Evolutionary conservation across 2,329 filamentous ascomycete species (phyloP), one percentile per base, ranked within the genome.

Genomic region (Epichloe coenophiala): DNA sequence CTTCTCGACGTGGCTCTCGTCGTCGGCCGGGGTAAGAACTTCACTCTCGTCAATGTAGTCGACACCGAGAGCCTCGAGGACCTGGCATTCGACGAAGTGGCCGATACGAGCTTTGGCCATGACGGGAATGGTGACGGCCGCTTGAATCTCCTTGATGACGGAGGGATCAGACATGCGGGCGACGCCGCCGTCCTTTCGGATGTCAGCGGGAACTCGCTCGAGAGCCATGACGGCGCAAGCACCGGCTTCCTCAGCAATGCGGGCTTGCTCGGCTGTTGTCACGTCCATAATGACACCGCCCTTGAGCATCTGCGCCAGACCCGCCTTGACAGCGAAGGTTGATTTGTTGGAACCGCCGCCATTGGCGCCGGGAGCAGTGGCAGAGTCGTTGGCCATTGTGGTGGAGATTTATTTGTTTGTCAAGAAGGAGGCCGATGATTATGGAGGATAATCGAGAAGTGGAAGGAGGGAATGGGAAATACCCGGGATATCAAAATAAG

Each of bases 211-310:
- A 47, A 97, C 93, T 57, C 93, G 86, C 78, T 97, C 93, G 55
- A 98, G 84, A 39, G 93, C 93, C 93, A 98, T 98, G 73, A 98
- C 93, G 64, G 93, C 93, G 59, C 83, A 86, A 55, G 93, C 93
- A 55, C 93, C 93, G 54, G 93, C 90, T 68, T 97, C 90, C 71
- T 98, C 93, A 65, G 93, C 93, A 66, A 98, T 96, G 71, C 88
- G 88, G 55, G 93, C 90, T 75, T 95, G 90, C 64, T 88, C 86
- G 27, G 89, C 87, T 67, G 91, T 88, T 56, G 94, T 88, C 52
- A 97, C 93, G 70, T 98, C 93, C 93, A 98, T 98, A 71, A 98
- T 98, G 58, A 98, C 93, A 62, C 93, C 93, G 66, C 93, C 93
- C 77, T 97, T 96, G 71, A 97, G 76, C 93, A 98, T 98, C 70